A percentile compares a stretch with the other conserved stretches of the same genome.
Evolutionary conservation across 768 basidiomycete species (phyloP).

Genomic region (Suillus lakei): DNA sequence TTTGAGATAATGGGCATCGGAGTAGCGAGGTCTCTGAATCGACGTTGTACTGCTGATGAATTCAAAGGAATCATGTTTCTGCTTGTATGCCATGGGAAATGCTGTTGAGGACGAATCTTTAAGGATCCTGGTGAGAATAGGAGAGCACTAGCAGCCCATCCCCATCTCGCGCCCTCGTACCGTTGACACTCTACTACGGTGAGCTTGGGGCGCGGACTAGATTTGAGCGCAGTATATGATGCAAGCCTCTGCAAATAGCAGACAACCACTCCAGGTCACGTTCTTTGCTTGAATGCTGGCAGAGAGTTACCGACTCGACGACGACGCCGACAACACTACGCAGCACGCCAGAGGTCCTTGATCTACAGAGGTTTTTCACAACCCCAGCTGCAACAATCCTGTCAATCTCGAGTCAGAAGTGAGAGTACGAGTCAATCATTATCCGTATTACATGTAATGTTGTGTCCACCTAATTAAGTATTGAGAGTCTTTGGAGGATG

Average conservation of each 20-base stretch:
- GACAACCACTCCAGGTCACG: no score
- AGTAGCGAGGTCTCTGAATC: neutral
- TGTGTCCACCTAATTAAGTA: no score
- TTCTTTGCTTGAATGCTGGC: neutral
- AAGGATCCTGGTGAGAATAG: neutral
- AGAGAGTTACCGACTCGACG: neutral
- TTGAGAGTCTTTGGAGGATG: neutral
- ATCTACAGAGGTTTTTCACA: no score
- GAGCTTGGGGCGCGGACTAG: neutral
- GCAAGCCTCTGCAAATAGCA: no score
- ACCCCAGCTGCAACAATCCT: no score
- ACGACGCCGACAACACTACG: neutral
- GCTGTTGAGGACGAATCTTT: neutral
- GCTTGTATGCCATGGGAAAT: neutral
- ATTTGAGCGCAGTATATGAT: no score
- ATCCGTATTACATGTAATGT: no score
- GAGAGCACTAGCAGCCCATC: neutral
- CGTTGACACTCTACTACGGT: neutral
- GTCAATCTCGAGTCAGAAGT: no score
- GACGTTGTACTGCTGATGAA: neutral
- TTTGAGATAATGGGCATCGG: constrained; percentile 39
- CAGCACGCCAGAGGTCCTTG: neutral
- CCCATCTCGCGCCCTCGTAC: neutral
- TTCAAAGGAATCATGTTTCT: no score
- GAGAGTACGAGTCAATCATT: neutral